Conservation (phyloP, 345 rosid species). For the Excoecaria cochinchinensis region DNA sequence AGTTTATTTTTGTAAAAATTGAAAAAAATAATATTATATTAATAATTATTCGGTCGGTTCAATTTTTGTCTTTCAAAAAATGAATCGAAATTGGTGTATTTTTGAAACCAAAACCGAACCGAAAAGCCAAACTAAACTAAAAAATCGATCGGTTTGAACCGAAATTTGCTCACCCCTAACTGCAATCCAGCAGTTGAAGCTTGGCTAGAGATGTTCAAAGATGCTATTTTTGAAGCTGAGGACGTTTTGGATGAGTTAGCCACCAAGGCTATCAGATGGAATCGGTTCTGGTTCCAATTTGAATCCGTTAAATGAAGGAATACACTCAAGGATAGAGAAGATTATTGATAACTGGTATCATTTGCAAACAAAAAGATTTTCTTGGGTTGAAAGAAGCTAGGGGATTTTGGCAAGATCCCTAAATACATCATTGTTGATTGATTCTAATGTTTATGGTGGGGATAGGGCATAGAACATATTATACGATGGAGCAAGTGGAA, state of each 20-base stretch:
- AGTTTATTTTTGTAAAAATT: too few relatives aligned
- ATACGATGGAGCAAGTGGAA: background rate
- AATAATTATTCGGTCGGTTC: too few relatives aligned
- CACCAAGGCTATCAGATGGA: conserved; percentile 4
- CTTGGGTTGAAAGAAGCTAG: conserved; percentile 24
- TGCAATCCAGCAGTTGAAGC: conserved; percentile 12
- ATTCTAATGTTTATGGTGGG: conserved; percentile 29
- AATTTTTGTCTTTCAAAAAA: too few relatives aligned
- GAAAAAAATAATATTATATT: too few relatives aligned
- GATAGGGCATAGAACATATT: conserved; percentile 16
- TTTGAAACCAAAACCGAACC: too few relatives aligned
- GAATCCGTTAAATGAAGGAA: background rate
- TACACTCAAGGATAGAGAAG: conserved; percentile 20
- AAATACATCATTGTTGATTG: conserved; percentile 9
- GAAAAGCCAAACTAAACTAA: too few relatives aligned
- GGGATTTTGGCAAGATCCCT: conserved; percentile 9
- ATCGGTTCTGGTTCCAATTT: conserved; percentile 5
- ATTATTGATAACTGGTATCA: conserved; percentile 27
- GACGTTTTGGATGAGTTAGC: conserved; percentile 27
- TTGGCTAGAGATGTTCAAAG: conserved; percentile 18
- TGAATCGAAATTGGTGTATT: too few relatives aligned
- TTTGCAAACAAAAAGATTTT: conserved; percentile 27
- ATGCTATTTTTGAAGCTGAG: conserved; percentile 22
- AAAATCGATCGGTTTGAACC: too few relatives aligned
- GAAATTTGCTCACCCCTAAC: too few relatives aligned